These are phyloP conservation scores for Gymnopilus dilepis DNA, from an alignment of 768 basidiomycete species.

Conservation along the genomic window DNA sequence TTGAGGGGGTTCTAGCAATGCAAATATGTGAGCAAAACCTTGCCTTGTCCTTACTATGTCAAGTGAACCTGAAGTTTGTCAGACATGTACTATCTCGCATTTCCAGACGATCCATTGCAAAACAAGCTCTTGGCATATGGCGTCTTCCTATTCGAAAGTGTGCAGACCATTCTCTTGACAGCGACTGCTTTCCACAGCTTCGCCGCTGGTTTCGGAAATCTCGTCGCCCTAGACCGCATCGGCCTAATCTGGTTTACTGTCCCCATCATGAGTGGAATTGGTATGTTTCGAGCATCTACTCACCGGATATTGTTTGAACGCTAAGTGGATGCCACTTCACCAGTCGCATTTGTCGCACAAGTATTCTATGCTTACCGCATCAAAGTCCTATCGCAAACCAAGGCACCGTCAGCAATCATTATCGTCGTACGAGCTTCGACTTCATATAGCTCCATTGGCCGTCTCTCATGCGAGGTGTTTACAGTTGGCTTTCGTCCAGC, in stretches of 20 bases:
- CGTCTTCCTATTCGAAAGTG: constrained; percentile 2
- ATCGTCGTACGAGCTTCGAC: background rate
- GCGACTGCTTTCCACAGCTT: background rate
- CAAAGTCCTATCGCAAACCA: background rate
- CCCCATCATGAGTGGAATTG: background rate
- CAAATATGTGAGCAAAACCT: background rate
- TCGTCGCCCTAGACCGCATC: background rate
- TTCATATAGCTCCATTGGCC: too few species aligned
- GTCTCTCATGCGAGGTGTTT: background rate
- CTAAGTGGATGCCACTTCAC: background rate
- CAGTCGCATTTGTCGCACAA: constrained; percentile 6
- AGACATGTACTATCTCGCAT: constrained; percentile 5
- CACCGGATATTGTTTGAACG: too few species aligned
- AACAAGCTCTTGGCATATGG: constrained; percentile 1
- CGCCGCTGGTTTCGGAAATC: constrained; percentile 4
- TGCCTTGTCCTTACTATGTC: too few species aligned
- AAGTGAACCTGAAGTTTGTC: background rate
- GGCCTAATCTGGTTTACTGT: constrained; percentile 5
- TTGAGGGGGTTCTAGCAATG: background rate
- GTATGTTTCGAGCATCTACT: background rate
- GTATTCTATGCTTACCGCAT: background rate
- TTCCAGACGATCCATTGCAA: background rate
- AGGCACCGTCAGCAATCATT: background rate
- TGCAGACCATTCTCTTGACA: background rate
- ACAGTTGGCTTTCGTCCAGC: constrained; percentile 5